Conservation (phyloP, 345 rosid genomes). For the Boechera stricta region DNA sequence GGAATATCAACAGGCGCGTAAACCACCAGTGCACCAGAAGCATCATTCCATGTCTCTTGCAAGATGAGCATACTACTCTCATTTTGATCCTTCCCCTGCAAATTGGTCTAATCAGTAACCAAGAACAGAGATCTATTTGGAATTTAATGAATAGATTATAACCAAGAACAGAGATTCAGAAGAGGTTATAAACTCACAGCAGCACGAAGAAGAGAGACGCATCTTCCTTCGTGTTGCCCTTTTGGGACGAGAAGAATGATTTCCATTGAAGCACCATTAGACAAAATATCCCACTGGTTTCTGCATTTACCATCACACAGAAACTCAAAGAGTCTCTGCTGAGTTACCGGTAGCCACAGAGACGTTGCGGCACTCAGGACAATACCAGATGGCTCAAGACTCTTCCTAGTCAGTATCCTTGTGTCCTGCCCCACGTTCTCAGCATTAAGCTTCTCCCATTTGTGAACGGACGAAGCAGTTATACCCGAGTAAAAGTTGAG, state of each 20-base stretch:
- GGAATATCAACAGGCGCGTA: conserved; percentile 68
- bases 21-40: conserved; percentile 60
- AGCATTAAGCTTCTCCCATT: conserved; percentile 60
- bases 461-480: conserved; percentile 50
- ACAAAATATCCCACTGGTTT: conserved; percentile 67
- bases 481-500: conserved; percentile 62
- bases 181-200: conserved; percentile 49
- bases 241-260: conserved; percentile 54
- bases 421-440: conserved; percentile 55
- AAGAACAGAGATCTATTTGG: conserved; percentile 8
- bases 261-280: conserved; percentile 54
- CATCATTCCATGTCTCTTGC: conserved; percentile 72
- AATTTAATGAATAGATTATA: not conserved
- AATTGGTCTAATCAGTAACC: conserved; percentile 2
- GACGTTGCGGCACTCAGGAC: conserved; percentile 66
- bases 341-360: conserved; percentile 65
- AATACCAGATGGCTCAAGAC: conserved; percentile 54
- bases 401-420: conserved; percentile 59
- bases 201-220: conserved; percentile 61
- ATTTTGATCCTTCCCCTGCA: conserved; percentile 48
- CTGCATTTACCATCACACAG: conserved; percentile 55
- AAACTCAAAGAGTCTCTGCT: conserved; percentile 64
- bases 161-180: conserved; percentile 16
- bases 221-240: conserved; percentile 48
- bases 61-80: conserved; percentile 60